Evolutionary conservation across 2,329 filamentous ascomycete species (phyloP), one percentile per base, ranked within the genome.

Genomic region (Chaetomium olivaceum): DNA sequence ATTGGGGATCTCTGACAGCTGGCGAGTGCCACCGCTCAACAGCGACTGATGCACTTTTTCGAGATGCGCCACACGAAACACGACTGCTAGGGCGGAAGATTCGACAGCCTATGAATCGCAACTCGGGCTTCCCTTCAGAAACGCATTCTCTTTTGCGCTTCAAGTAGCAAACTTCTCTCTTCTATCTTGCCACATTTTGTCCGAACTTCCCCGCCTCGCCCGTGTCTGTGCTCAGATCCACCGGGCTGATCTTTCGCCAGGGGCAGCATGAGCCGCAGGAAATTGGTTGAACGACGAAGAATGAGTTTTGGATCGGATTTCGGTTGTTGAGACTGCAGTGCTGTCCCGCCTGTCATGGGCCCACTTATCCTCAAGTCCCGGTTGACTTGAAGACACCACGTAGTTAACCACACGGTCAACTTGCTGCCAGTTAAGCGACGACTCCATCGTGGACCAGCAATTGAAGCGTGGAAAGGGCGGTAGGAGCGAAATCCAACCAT

Each of bases 201-300:
- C 33, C 33, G 46, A 63, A 59, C 14, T 64, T 62, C 61, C 36
- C 61, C 43, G 14, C 25, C 36, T 21, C 36, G 12, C 39, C 62
- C 58, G 61, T 68, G 66, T 61, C 39, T 19, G 39, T 43, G 39
- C 39, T 43, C 4, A 19, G 39, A n/a, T 66, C 68, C 68, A 64
- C 70, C 67, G 63, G 61, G 55, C 66, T 66, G 65, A 64, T 66
- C 43, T 55, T 52, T 27, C 60, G 65, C 50, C 55, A 59, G 64
- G 67, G 58, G 36, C 21, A 52, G 27, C 48, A 33, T 52, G 31
- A 50, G 27, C 31, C 48, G 57, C 51, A 64, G 60, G 52, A 68
- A 71, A 69, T 65, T 62, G 70, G 70, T 72, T 72, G 71, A 71
- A 71, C 64, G 39, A 43, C 39, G 39, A 14, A 43, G 39, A 43